A percentile compares a stretch with the other conserved stretches of the same genome.
phyloP scores from a whole-genome alignment of 2,329 filamentous ascomycete genomes.

The Zasmidium citrigriseum region DNA sequence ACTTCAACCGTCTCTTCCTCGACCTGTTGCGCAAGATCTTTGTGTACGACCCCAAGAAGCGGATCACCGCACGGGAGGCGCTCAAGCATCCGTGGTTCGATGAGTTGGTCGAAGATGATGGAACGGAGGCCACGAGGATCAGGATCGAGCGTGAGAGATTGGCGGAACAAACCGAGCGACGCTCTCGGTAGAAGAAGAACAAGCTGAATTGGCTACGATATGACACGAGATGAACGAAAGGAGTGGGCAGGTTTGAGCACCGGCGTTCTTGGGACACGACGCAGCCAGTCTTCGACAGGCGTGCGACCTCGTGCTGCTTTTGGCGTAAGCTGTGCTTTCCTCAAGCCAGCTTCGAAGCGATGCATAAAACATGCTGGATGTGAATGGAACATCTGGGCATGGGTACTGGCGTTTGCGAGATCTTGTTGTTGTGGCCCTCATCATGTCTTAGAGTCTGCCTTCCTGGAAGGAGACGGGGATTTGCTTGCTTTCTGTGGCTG shows the following conservation, averaged over 20 bases:
- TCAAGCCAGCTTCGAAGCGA: slow-evolving; percentile 1
- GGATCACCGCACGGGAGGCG: slow-evolving; percentile 65
- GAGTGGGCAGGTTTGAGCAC: not conserved
- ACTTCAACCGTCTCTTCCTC: slow-evolving; percentile 65
- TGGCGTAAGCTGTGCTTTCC: not conserved
- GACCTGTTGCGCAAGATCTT: slow-evolving; percentile 65
- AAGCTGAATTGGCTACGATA: not conserved
- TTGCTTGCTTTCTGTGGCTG: not conserved
- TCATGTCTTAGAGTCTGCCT: not conserved
- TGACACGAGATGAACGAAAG: slow-evolving; percentile 1
- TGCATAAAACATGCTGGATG: not conserved
- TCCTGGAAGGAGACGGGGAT: not conserved
- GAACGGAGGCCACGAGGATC: slow-evolving; percentile 64
- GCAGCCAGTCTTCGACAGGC: not conserved
- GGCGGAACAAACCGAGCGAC: slow-evolving; percentile 17
- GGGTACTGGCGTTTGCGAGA: not conserved
- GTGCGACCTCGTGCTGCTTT: not conserved
- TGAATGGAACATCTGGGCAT: not conserved
- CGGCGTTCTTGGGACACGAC: not conserved
- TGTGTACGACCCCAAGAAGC: slow-evolving; percentile 65
- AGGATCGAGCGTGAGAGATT: slow-evolving; percentile 31
- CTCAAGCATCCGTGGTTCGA: slow-evolving; percentile 68
- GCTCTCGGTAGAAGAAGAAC: slow-evolving; percentile 11
- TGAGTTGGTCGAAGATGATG: slow-evolving; percentile 64
- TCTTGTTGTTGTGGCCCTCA: not conserved